These are phyloP conservation scores for Trametopsis cervina DNA, from an alignment of 768 basidiomycete genomes.

Conservation along the genomic window DNA sequence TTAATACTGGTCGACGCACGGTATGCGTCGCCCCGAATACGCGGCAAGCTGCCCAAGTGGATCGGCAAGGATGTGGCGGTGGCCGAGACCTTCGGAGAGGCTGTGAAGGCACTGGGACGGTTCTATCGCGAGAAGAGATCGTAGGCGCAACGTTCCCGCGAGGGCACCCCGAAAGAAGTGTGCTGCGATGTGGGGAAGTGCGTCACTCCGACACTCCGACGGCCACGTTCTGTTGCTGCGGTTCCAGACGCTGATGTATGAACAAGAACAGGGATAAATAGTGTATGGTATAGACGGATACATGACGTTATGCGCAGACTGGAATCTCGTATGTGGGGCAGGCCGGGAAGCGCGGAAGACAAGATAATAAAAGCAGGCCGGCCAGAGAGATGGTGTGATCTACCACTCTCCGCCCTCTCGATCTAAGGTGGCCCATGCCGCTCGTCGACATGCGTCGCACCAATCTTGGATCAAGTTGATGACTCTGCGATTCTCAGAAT, in stretches of 20 bases:
- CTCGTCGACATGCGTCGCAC: slow-evolving; percentile 20
- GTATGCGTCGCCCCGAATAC: slow-evolving; percentile 63
- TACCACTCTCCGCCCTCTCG: slow-evolving; percentile 9
- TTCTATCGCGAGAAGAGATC: slow-evolving; percentile 58
- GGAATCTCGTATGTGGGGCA: neutral
- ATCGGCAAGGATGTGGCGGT: slow-evolving; percentile 58
- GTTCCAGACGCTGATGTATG: neutral
- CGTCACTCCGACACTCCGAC: neutral
- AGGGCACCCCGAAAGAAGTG: neutral
- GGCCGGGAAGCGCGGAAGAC: neutral
- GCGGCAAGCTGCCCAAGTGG: slow-evolving; percentile 85
- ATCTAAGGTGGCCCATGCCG: slow-evolving; percentile 22
- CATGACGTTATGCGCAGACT: neutral
- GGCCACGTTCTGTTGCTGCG: neutral
- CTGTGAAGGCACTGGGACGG: slow-evolving; percentile 55
- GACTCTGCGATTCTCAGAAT: slow-evolving; percentile 20
- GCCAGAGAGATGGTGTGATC: neutral
- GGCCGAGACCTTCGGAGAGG: slow-evolving; percentile 63
- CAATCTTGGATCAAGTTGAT: slow-evolving; percentile 22
- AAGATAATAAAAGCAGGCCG: neutral
- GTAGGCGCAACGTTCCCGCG: neutral
- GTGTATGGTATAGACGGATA: neutral
- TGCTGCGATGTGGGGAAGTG: neutral
- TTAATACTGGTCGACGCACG: slow-evolving; percentile 83
- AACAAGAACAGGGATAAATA: neutral